Conservation (phyloP, 345 rosid genomes). For the Eucalyptus tenuipes region DNA sequence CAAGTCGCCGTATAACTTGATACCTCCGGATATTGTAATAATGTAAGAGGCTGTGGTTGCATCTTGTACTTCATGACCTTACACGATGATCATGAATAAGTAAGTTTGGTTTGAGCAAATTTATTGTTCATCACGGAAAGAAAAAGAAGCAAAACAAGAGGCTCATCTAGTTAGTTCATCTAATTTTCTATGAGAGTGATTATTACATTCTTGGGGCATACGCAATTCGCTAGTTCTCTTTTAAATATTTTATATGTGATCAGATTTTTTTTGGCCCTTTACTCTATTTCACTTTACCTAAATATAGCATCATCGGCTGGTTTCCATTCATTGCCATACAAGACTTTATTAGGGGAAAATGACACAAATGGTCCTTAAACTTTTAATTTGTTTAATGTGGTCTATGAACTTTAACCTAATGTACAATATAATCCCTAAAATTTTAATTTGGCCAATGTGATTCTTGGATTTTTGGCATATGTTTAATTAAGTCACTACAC, state of each 20-base stretch:
- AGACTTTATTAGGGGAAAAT: background rate
- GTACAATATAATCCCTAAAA: too few species aligned
- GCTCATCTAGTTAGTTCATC: background rate
- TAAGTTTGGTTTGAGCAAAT: background rate
- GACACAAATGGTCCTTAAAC: too few species aligned
- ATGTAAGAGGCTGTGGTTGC: background rate
- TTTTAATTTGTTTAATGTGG: too few species aligned
- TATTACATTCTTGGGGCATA: background rate
- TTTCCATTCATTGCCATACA: background rate
- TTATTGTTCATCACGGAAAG: background rate
- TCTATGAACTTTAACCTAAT: background rate
- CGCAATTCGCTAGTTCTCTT: background rate
- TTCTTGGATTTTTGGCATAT: accelerated
- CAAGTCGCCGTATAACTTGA: background rate
- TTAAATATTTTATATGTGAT: background rate
- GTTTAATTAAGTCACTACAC: too few species aligned
- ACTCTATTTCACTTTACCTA: background rate
- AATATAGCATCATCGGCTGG: background rate
- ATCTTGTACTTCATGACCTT: background rate
- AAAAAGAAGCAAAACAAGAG: background rate
- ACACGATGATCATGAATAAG: background rate
- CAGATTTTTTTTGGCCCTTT: background rate
- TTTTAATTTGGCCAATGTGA: too few species aligned
- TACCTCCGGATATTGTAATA: background rate
- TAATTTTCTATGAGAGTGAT: background rate